Evolutionary conservation across 768 basidiomycete species (phyloP).

Genomic region (Boletus reticuloceps): DNA sequence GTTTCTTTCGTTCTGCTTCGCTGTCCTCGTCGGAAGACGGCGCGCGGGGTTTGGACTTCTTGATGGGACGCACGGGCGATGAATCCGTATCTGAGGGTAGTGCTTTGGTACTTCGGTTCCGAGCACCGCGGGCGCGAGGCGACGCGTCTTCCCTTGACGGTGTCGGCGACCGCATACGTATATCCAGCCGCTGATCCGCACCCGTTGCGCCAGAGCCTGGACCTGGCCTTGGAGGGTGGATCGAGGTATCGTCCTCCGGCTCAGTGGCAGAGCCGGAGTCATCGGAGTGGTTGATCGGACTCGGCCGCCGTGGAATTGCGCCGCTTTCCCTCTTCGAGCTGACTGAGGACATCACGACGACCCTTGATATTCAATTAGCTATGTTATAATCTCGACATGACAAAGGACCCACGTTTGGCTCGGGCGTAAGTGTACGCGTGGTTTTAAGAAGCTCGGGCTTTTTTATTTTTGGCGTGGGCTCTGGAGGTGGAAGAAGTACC

Average conservation of each 20-base stretch:
- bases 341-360: neutral
- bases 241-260: constrained; percentile 20
- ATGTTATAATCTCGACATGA: neutral
- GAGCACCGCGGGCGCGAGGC: constrained; percentile 12
- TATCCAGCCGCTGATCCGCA: constrained; percentile 12
- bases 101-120: constrained; percentile 26
- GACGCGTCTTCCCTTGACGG: constrained; percentile 13
- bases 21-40: constrained; percentile 57
- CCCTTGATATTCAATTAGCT: constrained; percentile 17
- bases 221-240: neutral
- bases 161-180: constrained; percentile 21
- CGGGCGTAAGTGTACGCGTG: constrained; percentile 4
- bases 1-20: constrained; percentile 49
- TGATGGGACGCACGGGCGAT: constrained; percentile 50
- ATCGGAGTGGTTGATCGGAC: constrained; percentile 10
- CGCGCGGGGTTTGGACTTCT: constrained; percentile 39
- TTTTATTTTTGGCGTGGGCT: constrained; percentile 15
- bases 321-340: constrained; percentile 4
- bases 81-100: constrained; percentile 45
- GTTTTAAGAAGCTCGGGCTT: constrained; percentile 1
- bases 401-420: constrained; percentile 21
- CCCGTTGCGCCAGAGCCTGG: neutral
- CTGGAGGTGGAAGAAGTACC: constrained; percentile 34
- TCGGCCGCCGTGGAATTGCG: constrained; percentile 4
- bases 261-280: constrained; percentile 30